Base-by-base conservation (phyloP, 192 early-diverging fungal species). In the Podila epicladia region DNA sequence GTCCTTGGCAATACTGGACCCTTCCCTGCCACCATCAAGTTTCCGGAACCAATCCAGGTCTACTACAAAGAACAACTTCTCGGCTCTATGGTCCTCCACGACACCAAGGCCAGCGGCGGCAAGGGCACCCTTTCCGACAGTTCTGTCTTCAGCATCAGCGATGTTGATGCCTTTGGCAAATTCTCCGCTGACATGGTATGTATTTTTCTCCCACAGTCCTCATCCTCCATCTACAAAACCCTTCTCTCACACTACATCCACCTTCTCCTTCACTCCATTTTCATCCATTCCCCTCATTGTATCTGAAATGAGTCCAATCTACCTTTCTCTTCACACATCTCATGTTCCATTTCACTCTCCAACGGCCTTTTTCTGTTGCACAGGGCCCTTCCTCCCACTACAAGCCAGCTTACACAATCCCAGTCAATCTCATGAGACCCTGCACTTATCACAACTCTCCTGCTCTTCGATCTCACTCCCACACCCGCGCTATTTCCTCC, bases 101-200 rank as follows among this genome's bases (percentile, higher is more conserved):
- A 72, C 19, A 83, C 75, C 60, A 69, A 71, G 22, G 72, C 76
- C 41, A 73, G 72, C 32, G 66, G 64, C 28, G 83, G 83, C 12
- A 45, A 62, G 3, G 82, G 80, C 9, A 51, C 31, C 7, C 48
- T 75, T 13, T 12, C 20, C 38, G 61, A 62, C 17, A 3, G 49
- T 9, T 70, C 65, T 48, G 4, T 31, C 2, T 79, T 83, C 68
- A 62, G 2, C 6, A 83, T 85, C 28, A 58, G 35, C 17, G 65
- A 85, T 24, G 62, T 57, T 20, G 58, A 41, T 35, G 71, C 69
- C 63, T 83, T 85, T 69, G 70, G 69, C 4, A 37, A 50, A n/a
- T 85, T 85, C 57, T 69, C 84, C 20, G 67, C 82, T 48, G 78
- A 84, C 59, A 85, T 89, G 85, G 73, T 89, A 73, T 70, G 73